Conservation (phyloP, 2,329 filamentous ascomycete genomes). For the Epichloe aotearoae region DNA sequence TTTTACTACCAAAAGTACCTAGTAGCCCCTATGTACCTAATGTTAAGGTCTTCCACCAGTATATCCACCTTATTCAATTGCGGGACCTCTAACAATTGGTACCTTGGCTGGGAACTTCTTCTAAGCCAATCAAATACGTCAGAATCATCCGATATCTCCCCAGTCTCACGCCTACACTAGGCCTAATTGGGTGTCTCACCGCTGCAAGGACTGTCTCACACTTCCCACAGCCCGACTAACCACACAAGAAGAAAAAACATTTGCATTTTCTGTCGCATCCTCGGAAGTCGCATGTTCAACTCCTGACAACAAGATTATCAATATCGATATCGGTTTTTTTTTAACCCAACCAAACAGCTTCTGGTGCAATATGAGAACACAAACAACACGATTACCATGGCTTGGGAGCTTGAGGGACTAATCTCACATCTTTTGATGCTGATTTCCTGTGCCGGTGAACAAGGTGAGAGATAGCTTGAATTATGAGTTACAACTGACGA, state of each 20-base stretch:
- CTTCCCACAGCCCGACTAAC: too few relatives aligned
- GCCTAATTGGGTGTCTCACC: too few relatives aligned
- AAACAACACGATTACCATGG: conserved; percentile 15
- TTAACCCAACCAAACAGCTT: background rate
- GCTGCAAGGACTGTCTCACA: too few relatives aligned
- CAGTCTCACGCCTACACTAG: too few relatives aligned
- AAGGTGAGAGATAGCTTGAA: conserved; percentile 17
- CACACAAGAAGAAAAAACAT: background rate
- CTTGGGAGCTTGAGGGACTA: conserved; percentile 25
- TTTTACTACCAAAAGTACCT: too few relatives aligned
- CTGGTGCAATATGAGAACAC: conserved; percentile 14
- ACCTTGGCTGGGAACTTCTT: too few relatives aligned
- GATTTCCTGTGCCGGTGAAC: conserved; percentile 25
- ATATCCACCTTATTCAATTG: too few relatives aligned
- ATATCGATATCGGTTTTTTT: background rate
- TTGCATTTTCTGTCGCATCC: background rate
- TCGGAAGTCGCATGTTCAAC: conserved; percentile 9
- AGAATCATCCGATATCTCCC: too few relatives aligned
- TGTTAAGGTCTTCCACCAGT: too few relatives aligned
- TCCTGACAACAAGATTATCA: background rate
- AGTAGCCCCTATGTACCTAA: too few relatives aligned
- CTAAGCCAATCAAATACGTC: too few relatives aligned
- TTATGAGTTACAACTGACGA: background rate
- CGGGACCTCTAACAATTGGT: too few relatives aligned
- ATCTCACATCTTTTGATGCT: conserved; percentile 23